Evolutionary conservation across 2,329 filamentous ascomycete species (phyloP).

Genomic region (Calcarisporium arbuscula): DNA sequence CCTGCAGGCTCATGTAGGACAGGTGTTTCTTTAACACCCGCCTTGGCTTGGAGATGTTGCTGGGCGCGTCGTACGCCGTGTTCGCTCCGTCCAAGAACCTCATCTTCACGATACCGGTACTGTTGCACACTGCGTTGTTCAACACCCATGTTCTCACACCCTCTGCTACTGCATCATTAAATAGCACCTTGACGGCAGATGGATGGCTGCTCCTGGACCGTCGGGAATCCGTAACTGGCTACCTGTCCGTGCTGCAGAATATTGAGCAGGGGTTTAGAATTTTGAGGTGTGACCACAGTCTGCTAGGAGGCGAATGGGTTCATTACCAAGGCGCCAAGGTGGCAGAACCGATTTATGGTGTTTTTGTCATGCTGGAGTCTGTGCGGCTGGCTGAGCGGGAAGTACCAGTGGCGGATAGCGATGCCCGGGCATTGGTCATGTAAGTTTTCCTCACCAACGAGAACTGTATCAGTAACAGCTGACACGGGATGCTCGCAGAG

Average conservation of each 20-base stretch:
- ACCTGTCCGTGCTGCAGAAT: conserved; percentile 84
- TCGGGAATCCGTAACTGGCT: conserved; percentile 81
- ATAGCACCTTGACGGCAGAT: conserved; percentile 56
- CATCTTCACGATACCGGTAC: conserved; percentile 60
- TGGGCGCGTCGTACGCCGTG: conserved; percentile 59
- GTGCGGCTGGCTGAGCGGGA: conserved; percentile 68
- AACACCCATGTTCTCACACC: conserved; percentile 69
- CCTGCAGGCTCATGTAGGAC: conserved; percentile 50
- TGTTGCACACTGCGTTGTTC: conserved; percentile 62
- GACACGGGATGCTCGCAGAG: conserved; percentile 39
- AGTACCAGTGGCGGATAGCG: conserved; percentile 47
- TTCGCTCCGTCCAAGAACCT: conserved; percentile 64
- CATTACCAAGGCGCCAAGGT: conserved; percentile 47
- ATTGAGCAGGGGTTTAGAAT: conserved; percentile 64
- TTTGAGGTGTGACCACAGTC: conserved; percentile 88
- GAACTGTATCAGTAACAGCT: too few species aligned
- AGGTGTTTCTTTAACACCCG: conserved; percentile 60
- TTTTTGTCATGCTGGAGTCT: conserved; percentile 95
- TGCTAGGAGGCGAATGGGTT: conserved; percentile 89
- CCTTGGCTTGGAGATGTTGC: conserved; percentile 62
- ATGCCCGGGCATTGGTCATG: conserved; percentile 80
- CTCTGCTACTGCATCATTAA: conserved; percentile 54
- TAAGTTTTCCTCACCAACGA: conserved; percentile 35
- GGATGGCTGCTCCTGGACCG: conserved; percentile 75
- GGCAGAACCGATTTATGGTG: conserved; percentile 84